Percentiles rank a stretch among this genome's conserved stretches.
These are phyloP conservation scores for Sarocladium brachiariae DNA, from an alignment of 2,329 filamentous ascomycete species.

Conservation along the genomic window DNA sequence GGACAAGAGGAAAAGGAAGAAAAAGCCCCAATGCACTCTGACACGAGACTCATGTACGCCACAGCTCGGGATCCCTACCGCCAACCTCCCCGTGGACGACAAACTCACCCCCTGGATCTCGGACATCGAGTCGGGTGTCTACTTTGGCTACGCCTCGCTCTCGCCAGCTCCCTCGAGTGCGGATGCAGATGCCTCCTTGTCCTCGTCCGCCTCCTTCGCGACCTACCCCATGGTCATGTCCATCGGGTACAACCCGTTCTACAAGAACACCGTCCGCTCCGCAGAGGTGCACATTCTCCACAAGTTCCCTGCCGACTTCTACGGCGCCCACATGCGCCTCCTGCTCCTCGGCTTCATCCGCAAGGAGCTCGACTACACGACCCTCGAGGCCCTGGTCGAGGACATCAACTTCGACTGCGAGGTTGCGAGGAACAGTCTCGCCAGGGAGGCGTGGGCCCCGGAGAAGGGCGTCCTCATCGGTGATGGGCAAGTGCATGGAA, in stretches of 20 bases:
- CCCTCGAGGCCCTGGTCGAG: slow-evolving; percentile 72
- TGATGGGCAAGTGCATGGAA: slow-evolving; percentile 20
- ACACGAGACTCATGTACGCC: no score
- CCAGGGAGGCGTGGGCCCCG: slow-evolving; percentile 53
- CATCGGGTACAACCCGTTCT: slow-evolving; percentile 96
- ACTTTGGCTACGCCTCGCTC: slow-evolving; percentile 86
- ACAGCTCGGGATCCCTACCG: slow-evolving; percentile 93
- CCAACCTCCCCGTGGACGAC: slow-evolving; percentile 76
- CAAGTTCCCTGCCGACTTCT: slow-evolving; percentile 73
- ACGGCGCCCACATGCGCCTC: slow-evolving; percentile 71
- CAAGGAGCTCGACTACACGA: slow-evolving; percentile 82
- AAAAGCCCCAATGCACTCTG: no score
- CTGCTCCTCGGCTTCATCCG: slow-evolving; percentile 82
- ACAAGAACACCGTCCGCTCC: slow-evolving; percentile 80
- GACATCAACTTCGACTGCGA: slow-evolving; percentile 88
- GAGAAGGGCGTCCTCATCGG: slow-evolving; percentile 24
- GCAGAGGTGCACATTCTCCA: slow-evolving; percentile 90
- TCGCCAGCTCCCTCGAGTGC: slow-evolving; percentile 59
- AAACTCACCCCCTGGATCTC: slow-evolving; percentile 53
- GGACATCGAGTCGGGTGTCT: slow-evolving; percentile 69
- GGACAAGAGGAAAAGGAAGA: no score
- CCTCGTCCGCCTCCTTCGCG: slow-evolving; percentile 21
- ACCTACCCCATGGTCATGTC: slow-evolving; percentile 87
- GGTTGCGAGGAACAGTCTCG: slow-evolving; percentile 69
- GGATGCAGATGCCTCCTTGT: slow-evolving; percentile 41